Evolutionary conservation across 2,329 filamentous ascomycete genomes (phyloP).

Genomic region (Aspergillus fructus): DNA sequence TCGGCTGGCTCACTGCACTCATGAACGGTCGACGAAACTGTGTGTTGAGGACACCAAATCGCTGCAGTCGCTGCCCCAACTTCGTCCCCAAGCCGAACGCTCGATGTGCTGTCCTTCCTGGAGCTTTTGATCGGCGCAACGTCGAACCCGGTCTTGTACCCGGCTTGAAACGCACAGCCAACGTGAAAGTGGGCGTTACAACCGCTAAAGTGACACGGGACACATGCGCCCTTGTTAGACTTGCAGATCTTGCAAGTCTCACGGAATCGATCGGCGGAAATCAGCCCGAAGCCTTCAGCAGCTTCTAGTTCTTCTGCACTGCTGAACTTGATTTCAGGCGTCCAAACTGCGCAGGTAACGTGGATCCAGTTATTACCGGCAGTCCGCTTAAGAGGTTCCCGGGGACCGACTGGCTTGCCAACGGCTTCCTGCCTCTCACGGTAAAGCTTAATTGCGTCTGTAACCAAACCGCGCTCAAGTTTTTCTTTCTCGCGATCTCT

Average conservation of each 20-base stretch:
- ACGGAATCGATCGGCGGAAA: slow-evolving; percentile 70
- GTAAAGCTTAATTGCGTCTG: slow-evolving; percentile 78
- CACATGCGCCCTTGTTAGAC: slow-evolving; percentile 70
- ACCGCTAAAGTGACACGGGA: slow-evolving; percentile 67
- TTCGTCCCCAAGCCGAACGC: slow-evolving; percentile 78
- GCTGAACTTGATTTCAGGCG: slow-evolving; percentile 88
- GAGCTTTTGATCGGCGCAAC: slow-evolving; percentile 87
- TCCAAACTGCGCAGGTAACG: slow-evolving; percentile 88
- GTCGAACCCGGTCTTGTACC: slow-evolving; percentile 85
- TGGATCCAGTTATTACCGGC: slow-evolving; percentile 99
- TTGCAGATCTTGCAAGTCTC: slow-evolving; percentile 84
- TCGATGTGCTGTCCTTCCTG: slow-evolving; percentile 74
- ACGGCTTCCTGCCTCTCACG: slow-evolving; percentile 78
- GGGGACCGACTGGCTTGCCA: slow-evolving; percentile 77
- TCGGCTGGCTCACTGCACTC: slow-evolving; percentile 74
- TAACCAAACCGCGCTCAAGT: slow-evolving; percentile 77
- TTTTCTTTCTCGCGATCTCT: slow-evolving; percentile 88
- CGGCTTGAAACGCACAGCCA: slow-evolving; percentile 81
- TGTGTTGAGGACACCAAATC: slow-evolving; percentile 90
- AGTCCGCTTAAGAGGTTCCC: slow-evolving; percentile 89
- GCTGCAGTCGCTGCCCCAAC: slow-evolving; percentile 79
- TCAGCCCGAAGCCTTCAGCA: slow-evolving; percentile 85
- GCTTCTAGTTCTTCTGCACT: slow-evolving; percentile 78
- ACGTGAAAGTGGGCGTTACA: slow-evolving; percentile 69
- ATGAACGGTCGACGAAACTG: slow-evolving; percentile 72